Conservation (phyloP, 805 yeast genomes). For the Naumovozyma baii region DNA sequence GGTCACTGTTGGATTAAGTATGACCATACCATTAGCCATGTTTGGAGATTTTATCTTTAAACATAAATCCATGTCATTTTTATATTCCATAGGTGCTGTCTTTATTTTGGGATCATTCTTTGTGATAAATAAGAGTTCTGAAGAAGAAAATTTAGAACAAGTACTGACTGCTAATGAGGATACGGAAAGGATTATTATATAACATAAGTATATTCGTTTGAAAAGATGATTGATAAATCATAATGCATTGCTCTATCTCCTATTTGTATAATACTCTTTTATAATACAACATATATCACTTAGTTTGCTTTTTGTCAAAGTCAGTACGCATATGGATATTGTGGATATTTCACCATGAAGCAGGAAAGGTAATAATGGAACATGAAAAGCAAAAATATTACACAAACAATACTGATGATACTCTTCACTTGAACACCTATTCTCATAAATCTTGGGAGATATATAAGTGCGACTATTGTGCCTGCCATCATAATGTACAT, state of each 20-base stretch:
- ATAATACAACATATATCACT: background rate
- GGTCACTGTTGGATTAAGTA: slow-evolving; percentile 87
- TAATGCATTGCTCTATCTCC: background rate
- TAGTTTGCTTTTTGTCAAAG: background rate
- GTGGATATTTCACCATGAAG: slow-evolving; percentile 23
- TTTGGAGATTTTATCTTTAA: slow-evolving; percentile 76
- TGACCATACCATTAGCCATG: slow-evolving; percentile 93
- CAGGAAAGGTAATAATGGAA: slow-evolving; percentile 21
- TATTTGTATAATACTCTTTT: slow-evolving; percentile 1
- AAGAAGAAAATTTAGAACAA: slow-evolving; percentile 38
- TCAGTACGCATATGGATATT: slow-evolving; percentile 19
- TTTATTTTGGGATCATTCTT: slow-evolving; percentile 77
- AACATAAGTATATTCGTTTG: too few relatives aligned
- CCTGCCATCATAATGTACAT: slow-evolving; percentile 42
- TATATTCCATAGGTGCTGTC: slow-evolving; percentile 70
- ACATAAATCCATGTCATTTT: slow-evolving; percentile 46
- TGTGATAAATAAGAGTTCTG: slow-evolving; percentile 71
- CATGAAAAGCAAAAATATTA: slow-evolving; percentile 12
- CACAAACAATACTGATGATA: slow-evolving; percentile 10
- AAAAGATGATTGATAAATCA: too few relatives aligned
- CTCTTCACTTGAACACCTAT: background rate
- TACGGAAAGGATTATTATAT: background rate
- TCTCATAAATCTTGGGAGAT: slow-evolving; percentile 23
- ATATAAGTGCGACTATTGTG: slow-evolving; percentile 34
- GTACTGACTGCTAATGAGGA: background rate